Evolutionary conservation across 2,329 filamentous ascomycete species (phyloP), one percentile per base, ranked within the genome.

Genomic region (Emmonsiellopsis sp.): DNA sequence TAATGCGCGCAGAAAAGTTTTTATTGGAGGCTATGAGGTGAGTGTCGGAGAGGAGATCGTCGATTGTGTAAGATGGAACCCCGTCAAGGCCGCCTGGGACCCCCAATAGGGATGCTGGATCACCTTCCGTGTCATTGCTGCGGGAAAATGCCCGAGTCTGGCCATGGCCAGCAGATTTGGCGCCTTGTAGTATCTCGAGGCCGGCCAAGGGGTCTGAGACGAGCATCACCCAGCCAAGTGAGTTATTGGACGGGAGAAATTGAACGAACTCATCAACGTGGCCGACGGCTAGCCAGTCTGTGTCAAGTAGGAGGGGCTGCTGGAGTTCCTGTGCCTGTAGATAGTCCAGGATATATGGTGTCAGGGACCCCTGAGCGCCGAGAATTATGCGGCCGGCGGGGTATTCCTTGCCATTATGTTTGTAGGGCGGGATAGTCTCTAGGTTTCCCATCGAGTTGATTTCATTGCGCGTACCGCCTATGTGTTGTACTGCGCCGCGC

Each of bases 361-460:
- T 53, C 27, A 49, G 32, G 4, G 36, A 34, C 9, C 45, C 51
- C 32, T 58, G 59, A 39, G 51, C 53, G 2, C 63, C 61, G 42
- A 58, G 51, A 21, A 65, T 61, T 17, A 64, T 57, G 1, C 62
- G 57, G 1, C 61, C 62, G 17, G 58, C 61, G 1, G 58, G 58
- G 33, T 60, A 65, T 33, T 39, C n/a, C 40, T 46, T 54, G 32
- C 52, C 52, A 11, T 54, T 51, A 9, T 40, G 51, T 13, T 33
- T 56, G 42, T 61, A 65, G 0, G 71, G 70, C 3, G 68, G 71
- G 32, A 72, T 71, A 0, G 68, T 68, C 53, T 73, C 70, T 3
- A 74, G 48, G 52, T 73, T 73, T 0, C 71, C 62, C 45, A 59
- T 55, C 11, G 59, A 60, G 36, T 65, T 63, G 42, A 64, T 57